These are phyloP conservation scores for Scytalidium lignicola DNA, from an alignment of 2,329 filamentous ascomycete species.

Conservation along the genomic window DNA sequence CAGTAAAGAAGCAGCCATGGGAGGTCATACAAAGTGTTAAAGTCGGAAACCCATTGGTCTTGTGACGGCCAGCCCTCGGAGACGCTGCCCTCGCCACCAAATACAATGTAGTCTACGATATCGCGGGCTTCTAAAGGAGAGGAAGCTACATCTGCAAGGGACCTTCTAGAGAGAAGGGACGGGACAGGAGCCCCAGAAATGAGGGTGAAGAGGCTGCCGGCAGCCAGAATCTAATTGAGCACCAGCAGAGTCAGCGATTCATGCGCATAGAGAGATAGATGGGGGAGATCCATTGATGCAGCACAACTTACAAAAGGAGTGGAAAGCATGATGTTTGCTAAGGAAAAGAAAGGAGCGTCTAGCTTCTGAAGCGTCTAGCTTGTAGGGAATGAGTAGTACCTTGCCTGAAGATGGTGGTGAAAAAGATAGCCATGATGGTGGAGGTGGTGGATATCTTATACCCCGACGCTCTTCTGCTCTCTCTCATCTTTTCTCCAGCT, in stretches of 20 bases:
- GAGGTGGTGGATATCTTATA: background rate
- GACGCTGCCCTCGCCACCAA: background rate
- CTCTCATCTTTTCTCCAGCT: conserved; percentile 52
- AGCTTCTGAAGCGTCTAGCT: background rate
- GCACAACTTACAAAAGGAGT: conserved; percentile 8
- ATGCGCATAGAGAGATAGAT: background rate
- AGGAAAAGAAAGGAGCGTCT: background rate
- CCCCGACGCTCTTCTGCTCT: background rate
- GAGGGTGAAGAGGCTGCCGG: conserved; percentile 15
- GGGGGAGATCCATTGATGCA: too few species aligned
- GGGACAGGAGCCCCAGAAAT: conserved; percentile 10
- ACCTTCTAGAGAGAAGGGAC: conserved; percentile 3
- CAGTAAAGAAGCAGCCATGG: too few species aligned
- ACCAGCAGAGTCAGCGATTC: background rate
- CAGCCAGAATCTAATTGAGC: conserved; percentile 15
- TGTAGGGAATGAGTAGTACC: background rate
- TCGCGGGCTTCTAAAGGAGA: conserved; percentile 2
- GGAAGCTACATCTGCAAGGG: background rate
- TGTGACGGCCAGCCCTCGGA: background rate
- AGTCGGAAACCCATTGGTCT: background rate
- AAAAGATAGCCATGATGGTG: background rate
- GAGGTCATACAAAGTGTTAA: background rate
- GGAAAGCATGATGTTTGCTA: conserved; percentile 10
- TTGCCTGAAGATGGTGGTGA: background rate
- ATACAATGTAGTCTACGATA: conserved; percentile 6